Evolutionary conservation across 495 filamentous ascomycete genomes (phyloP).

Genomic region (Aspergillus affinis): DNA sequence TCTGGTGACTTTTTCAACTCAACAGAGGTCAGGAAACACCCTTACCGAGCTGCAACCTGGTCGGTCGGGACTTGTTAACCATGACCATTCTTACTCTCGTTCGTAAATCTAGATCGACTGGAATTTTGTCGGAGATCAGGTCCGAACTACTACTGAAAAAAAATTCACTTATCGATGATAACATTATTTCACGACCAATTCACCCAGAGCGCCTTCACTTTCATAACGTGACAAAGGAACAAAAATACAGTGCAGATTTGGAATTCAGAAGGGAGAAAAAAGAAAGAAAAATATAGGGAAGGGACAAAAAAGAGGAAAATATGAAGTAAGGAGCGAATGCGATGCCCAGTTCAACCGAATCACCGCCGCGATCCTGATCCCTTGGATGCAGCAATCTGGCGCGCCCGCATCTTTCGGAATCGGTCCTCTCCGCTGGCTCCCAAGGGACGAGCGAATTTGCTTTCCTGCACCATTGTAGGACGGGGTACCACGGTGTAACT

Average conservation of each 20-base stretch:
- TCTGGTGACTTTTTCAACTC: too few relatives aligned
- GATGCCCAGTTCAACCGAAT: background rate
- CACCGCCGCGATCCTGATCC: constrained; percentile 34
- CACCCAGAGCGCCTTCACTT: constrained; percentile 3
- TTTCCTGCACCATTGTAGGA: constrained; percentile 51
- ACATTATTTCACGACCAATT: constrained; percentile 1
- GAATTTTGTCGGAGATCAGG: background rate
- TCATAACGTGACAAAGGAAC: background rate
- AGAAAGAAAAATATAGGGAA: constrained; percentile 9
- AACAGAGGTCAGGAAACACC: too few relatives aligned
- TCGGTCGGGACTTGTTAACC: too few relatives aligned
- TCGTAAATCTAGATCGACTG: background rate
- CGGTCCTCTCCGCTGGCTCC: constrained; percentile 75
- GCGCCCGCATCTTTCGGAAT: constrained; percentile 77
- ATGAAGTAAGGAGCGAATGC: constrained; percentile 4
- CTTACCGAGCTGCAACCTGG: too few relatives aligned
- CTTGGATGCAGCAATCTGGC: constrained; percentile 58
- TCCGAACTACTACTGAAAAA: background rate
- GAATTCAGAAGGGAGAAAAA: constrained; percentile 6
- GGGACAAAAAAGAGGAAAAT: constrained; percentile 13
- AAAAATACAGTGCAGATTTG: background rate
- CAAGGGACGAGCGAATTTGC: constrained; percentile 59
- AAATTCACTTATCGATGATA: background rate
- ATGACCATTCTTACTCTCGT: too few relatives aligned
- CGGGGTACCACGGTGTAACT: constrained; percentile 81